Evolutionary conservation across 495 filamentous ascomycete species (phyloP), one percentile per base, ranked within the genome.

Genomic region (Aspergillus funiculosus): DNA sequence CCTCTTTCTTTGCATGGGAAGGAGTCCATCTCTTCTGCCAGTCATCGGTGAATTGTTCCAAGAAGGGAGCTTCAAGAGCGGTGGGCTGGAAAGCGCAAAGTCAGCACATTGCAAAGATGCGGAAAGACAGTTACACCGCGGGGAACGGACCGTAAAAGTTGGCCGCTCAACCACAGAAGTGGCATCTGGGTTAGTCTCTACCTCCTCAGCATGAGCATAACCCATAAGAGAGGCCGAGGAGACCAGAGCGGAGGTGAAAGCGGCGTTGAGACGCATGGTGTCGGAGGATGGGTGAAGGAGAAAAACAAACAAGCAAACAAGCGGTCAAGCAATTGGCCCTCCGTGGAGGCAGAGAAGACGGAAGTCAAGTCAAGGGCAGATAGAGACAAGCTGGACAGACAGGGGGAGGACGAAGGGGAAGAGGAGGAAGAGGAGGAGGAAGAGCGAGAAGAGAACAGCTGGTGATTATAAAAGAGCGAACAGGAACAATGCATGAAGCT

Each of bases 21-120:
- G 82, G 75, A 70, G 89, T 86, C 94, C 94, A 99, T 64, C 94
- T 75, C 35, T 74, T 72, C 40, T 95, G 80, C 91, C 92, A 96
- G 70, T 85, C 91, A 47, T 89, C 82, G 66, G 87, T 94, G 76
- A 99, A 99, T 67, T 99, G 94, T 73, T 99, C 94, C 46, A 96
- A 70, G 82, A 99, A 97, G 29, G 89, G 86, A 49, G 85, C 94
- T 68, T 97, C 87, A 59, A 97, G 69, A 43, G 74, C 75, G 39
- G 86, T 83, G 39, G 94, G 91, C 91, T 96, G 56, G 9, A 29
- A 30, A 37, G 37, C 11, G 45, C 30, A n/a, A 27, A 39, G 38
- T 56, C 39, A 63, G 63, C 56, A 57, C 37, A 31, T 26, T 15
- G 46, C 11, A 39, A 53, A 27, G 14, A 13, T 38, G 21, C 39